Evolutionary conservation across 345 rosid genomes (phyloP), one percentile per base, ranked within the genome.

Genomic region (Pistacia vera): DNA sequence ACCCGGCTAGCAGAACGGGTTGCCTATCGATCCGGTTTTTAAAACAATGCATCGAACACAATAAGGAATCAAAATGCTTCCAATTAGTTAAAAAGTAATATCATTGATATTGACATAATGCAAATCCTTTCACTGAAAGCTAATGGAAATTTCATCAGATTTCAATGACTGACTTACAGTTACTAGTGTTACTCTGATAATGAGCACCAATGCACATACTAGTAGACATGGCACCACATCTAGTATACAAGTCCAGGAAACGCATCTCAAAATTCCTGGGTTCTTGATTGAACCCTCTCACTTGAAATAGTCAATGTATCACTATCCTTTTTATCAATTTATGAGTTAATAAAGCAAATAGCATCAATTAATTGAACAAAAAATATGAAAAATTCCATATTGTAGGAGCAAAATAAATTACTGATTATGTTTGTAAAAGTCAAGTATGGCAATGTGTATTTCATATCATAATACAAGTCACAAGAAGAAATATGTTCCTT

Each of bases 201-300:
- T 35, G 83, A 59, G 90, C 80, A 8, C 88, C 90, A 64, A 80
- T 77, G 80, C 81, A 81, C 11, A 87, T 58, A 8, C 90, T 85
- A 54, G 90, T 83, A 4, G 90, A 87, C 88, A 87, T 85, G 8
- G 84, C 90, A 20, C 87, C 87, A 60, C 88, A 87, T 0, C 90
- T 86, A 33, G 81, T 70, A 49, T 87, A 87, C 2, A 87, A 49
- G 69, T 87, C 86, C 62, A 87, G 46, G n/a, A 87, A 78, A 71
- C 65, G 58, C 44, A 77, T 75, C 55, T 79, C 81, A 3, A 74
- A 44, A 14, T 63, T 0, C 18, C 66, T 9, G 10, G 18, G 5
- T 25, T 49, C 46, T 57, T n/a, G 14, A 81, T 77, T n/a, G 85
- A 82, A 9, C 75, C 79, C 25, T 76, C 38, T 87, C 88, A 25